Conservation (phyloP, 2,329 filamentous ascomycete genomes). For the Aureobasidium mangrovei region DNA sequence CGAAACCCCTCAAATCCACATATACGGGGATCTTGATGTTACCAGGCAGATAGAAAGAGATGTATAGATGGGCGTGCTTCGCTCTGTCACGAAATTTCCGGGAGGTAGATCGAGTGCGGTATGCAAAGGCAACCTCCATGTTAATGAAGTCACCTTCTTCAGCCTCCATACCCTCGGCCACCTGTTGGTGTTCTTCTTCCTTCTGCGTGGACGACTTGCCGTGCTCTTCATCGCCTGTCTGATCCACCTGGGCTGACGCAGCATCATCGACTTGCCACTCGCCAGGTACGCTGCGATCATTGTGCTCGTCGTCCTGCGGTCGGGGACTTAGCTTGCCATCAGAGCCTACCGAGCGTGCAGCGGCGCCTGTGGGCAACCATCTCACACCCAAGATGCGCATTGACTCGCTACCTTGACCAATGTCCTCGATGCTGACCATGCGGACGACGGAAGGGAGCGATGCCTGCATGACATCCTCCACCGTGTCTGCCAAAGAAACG, state of each 20-base stretch:
- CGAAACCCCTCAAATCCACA: conserved; percentile 64
- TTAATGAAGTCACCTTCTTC: conserved; percentile 74
- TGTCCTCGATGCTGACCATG: conserved; percentile 52
- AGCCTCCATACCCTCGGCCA: conserved; percentile 58
- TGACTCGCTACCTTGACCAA: conserved; percentile 65
- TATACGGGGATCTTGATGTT: conserved; percentile 55
- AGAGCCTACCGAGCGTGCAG: conserved; percentile 50
- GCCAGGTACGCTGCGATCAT: conserved; percentile 43
- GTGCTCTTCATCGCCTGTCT: conserved; percentile 32
- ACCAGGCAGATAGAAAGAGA: conserved; percentile 61
- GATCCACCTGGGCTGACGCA: conserved; percentile 28
- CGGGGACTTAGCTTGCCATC: conserved; percentile 47
- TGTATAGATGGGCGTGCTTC: conserved; percentile 63
- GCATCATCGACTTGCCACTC: conserved; percentile 32
- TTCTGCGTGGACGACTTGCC: conserved; percentile 17
- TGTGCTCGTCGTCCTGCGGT: conserved; percentile 36
- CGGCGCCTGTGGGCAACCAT: conserved; percentile 64
- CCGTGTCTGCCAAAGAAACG: conserved; percentile 56
- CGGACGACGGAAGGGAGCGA: conserved; percentile 59
- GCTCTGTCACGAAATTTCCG: conserved; percentile 54
- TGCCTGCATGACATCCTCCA: conserved; percentile 75
- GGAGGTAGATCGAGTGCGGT: conserved; percentile 53
- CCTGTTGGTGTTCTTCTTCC: conserved; percentile 25
- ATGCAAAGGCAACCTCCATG: conserved; percentile 65
- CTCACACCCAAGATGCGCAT: conserved; percentile 61